Evolutionary conservation across 75 land plant genomes (phyloP).

Genomic region (Pinus tabuliformis): DNA sequence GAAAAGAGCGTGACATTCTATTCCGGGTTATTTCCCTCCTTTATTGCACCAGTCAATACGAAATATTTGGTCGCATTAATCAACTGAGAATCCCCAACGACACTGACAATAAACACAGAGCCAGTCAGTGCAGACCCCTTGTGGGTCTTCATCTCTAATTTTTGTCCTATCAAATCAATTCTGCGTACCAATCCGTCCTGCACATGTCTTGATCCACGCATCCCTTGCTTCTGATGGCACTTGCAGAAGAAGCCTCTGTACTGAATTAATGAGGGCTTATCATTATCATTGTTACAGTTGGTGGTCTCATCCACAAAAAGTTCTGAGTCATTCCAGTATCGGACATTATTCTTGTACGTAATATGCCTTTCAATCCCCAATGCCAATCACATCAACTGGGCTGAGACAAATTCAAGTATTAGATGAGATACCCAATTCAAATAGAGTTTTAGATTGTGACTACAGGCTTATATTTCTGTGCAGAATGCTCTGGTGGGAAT

Average conservation of each 20-base stretch:
- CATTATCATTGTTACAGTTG: no score
- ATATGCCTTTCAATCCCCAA: no score
- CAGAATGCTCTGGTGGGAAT: constrained; percentile 27
- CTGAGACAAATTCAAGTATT: not conserved
- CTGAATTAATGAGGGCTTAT: not conserved
- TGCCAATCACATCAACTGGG: no score
- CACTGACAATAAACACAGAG: not conserved
- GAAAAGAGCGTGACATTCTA: constrained; percentile 3
- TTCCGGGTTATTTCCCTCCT: not conserved
- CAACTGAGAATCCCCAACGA: not conserved
- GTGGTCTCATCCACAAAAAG: no score
- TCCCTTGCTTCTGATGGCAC: not conserved
- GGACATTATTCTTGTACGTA: no score
- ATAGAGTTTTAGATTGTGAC: not conserved
- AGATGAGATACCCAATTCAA: not conserved
- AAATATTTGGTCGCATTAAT: not conserved
- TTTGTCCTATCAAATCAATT: no score
- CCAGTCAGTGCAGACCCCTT: not conserved
- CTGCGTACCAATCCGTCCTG: not conserved
- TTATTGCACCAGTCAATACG: constrained; percentile 7
- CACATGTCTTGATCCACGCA: constrained; percentile 5
- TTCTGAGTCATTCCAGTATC: no score
- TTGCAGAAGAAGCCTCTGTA: not conserved
- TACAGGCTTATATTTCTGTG: not conserved
- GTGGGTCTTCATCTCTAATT: no score